A percentile compares a stretch with the other conserved stretches of the same genome.
phyloP scores from a whole-genome alignment of 2,329 filamentous ascomycete species.

The Phyllosticta ampelicida region DNA sequence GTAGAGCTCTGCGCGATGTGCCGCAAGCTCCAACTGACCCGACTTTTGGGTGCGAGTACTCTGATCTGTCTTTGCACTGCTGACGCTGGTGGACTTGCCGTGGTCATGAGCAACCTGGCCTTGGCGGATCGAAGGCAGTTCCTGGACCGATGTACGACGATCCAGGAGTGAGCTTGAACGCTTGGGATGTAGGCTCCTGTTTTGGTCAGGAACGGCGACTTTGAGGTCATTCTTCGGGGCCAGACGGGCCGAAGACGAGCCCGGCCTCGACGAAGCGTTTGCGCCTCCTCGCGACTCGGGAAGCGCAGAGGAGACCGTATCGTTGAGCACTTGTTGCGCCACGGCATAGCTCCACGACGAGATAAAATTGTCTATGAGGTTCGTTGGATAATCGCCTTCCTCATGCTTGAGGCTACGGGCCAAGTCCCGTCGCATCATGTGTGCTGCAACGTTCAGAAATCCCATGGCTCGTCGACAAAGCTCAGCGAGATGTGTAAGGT shows the following conservation, averaged over 20 bases:
- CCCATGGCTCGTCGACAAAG: constrained; percentile 72
- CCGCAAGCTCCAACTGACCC: constrained; percentile 73
- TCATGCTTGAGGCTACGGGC: constrained; percentile 35
- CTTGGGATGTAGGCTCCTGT: constrained; percentile 59
- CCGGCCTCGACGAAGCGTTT: neutral
- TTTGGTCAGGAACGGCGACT: constrained; percentile 53
- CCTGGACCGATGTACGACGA: constrained; percentile 20
- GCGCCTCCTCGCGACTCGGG: constrained; percentile 30
- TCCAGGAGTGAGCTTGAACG: constrained; percentile 49
- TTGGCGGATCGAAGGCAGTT: constrained; percentile 24
- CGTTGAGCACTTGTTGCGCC: constrained; percentile 63
- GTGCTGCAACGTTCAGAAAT: constrained; percentile 72
- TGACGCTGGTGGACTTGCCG: constrained; percentile 22
- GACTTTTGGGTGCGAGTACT: constrained; percentile 22
- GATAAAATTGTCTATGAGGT: constrained; percentile 62
- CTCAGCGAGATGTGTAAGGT: constrained; percentile 71
- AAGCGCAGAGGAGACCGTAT: constrained; percentile 59
- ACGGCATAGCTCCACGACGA: constrained; percentile 69
- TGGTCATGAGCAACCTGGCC: constrained; percentile 29
- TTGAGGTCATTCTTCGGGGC: constrained; percentile 47
- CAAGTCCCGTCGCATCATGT: constrained; percentile 71
- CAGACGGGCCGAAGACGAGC: constrained; percentile 33
- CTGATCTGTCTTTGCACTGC: constrained; percentile 1
- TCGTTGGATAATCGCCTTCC: constrained; percentile 25
- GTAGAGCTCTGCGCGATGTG: constrained; percentile 71